A percentile compares a stretch with the other conserved stretches of the same genome.
These are phyloP conservation scores for Hanseniaspora pseudoguilliermondii DNA, from an alignment of 805 yeast genomes.

Conservation along the genomic window DNA sequence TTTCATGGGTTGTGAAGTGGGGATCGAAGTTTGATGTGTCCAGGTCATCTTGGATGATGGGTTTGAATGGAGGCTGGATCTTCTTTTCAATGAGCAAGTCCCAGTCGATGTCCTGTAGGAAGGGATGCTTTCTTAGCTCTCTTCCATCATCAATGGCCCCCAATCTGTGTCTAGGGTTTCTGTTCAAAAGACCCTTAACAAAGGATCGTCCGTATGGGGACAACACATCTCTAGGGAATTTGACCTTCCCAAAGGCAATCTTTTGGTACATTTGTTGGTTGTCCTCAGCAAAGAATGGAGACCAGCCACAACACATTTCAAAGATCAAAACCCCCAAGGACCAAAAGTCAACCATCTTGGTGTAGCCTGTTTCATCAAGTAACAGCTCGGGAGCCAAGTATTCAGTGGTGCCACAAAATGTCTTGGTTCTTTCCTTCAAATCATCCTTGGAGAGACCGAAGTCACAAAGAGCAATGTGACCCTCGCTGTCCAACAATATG, in stretches of 20 bases:
- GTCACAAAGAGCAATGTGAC: constrained; percentile 94
- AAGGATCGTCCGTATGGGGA: constrained; percentile 88
- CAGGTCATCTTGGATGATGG: constrained; percentile 77
- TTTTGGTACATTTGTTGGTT: constrained; percentile 98
- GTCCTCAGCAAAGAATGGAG: constrained; percentile 94
- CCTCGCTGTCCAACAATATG: constrained; percentile 87
- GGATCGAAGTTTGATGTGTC: constrained; percentile 97
- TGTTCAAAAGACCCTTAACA: constrained; percentile 85
- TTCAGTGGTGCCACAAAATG: constrained; percentile 97
- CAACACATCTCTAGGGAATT: constrained; percentile 91
- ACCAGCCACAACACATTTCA: constrained; percentile 99
- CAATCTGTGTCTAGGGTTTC: constrained; percentile 89
- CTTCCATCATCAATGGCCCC: constrained; percentile 88
- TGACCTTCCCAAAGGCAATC: constrained; percentile 94
- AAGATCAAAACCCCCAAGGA: constrained; percentile 90
- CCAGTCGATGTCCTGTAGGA: constrained; percentile 90
- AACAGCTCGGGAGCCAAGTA: constrained; percentile 94
- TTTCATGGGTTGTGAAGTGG: constrained; percentile 59
- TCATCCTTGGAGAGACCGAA: constrained; percentile 94
- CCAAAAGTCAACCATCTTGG: constrained; percentile 99
- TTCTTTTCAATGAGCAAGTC: constrained; percentile 58
- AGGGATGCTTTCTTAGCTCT: constrained; percentile 83
- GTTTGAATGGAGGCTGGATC: constrained; percentile 93
- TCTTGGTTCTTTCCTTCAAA: constrained; percentile 78
- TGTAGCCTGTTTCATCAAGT: constrained; percentile 90